These are phyloP conservation scores for Globisporangium orthogonon DNA, from an alignment of 352 stramenopile genomes.

Conservation along the genomic window DNA sequence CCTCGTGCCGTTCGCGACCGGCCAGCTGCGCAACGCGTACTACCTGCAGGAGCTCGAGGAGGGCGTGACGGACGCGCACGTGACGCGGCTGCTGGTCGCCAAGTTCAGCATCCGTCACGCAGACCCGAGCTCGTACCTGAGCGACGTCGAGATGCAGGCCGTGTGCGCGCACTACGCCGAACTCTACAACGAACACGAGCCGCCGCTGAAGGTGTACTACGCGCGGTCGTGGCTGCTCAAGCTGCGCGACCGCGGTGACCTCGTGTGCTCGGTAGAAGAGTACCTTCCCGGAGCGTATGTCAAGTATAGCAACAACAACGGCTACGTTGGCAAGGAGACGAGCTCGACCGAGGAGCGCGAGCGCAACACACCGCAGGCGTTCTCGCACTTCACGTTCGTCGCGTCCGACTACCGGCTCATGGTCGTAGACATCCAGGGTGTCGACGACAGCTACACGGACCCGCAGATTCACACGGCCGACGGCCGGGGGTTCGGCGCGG, in stretches of 20 bases:
- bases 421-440: constrained; percentile 84
- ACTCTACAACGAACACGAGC: constrained; percentile 84
- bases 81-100: constrained; percentile 46
- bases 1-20: constrained; percentile 74
- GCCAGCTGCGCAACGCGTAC: constrained; percentile 73
- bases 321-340: constrained; percentile 75
- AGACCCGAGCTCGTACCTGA: constrained; percentile 70
- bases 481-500: constrained; percentile 72
- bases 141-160: constrained; percentile 87
- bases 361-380: constrained; percentile 78
- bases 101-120: constrained; percentile 67
- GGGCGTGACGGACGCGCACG: constrained; percentile 13
- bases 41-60: constrained; percentile 53
- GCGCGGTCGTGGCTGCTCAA: constrained; percentile 77
- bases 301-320: constrained; percentile 87
- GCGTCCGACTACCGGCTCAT: constrained; percentile 80
- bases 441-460: constrained; percentile 82
- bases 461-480: constrained; percentile 81
- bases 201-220: constrained; percentile 77
- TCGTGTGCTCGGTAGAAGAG: constrained; percentile 76
- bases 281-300: constrained; percentile 76
- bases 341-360: constrained; percentile 76
- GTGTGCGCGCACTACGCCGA: constrained; percentile 82
- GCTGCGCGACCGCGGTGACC: constrained; percentile 45
- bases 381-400: constrained; percentile 84